Conservation (phyloP, 2,329 filamentous ascomycete genomes). For the Colletotrichum tabaci region DNA sequence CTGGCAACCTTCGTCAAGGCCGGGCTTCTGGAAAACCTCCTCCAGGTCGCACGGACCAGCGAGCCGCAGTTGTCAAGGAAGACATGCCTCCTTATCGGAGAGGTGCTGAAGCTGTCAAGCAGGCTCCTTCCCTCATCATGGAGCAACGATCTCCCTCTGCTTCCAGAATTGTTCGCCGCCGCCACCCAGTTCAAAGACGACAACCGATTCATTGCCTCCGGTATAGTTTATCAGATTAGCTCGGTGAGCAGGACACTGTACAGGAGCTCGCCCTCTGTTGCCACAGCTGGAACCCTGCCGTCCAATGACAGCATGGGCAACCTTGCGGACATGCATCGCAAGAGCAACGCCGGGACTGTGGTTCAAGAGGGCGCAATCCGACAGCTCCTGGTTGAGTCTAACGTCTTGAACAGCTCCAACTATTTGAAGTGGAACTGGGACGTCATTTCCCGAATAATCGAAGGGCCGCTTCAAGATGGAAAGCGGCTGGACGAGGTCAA, state of each 20-base stretch:
- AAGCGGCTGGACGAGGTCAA: slow-evolving; percentile 95
- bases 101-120: slow-evolving; percentile 90
- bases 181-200: slow-evolving; percentile 81
- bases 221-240: slow-evolving; percentile 97
- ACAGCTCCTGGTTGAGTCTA: slow-evolving; percentile 80
- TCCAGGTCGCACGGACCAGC: slow-evolving; percentile 77
- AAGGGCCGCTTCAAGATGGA: slow-evolving; percentile 90
- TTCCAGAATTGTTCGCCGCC: slow-evolving; percentile 86
- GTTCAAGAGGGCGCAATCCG: slow-evolving; percentile 76
- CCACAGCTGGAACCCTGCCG: slow-evolving; percentile 54
- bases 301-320: slow-evolving; percentile 63
- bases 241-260: slow-evolving; percentile 95
- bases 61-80: slow-evolving; percentile 84
- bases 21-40: slow-evolving; percentile 75
- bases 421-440: slow-evolving; percentile 99
- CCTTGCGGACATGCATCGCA: slow-evolving; percentile 71
- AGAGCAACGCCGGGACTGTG: slow-evolving; percentile 60
- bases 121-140: slow-evolving; percentile 85
- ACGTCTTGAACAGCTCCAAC: slow-evolving; percentile 90
- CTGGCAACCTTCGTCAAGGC: slow-evolving; percentile 88
- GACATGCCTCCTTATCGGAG: slow-evolving; percentile 90
- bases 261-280: slow-evolving; percentile 72
- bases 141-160: slow-evolving; percentile 87
- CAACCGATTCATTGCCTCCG: slow-evolving; percentile 84
- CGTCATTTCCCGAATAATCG: slow-evolving; percentile 88